These are phyloP conservation scores for Trametes cubensis DNA, from an alignment of 768 basidiomycete genomes.

Conservation along the genomic window DNA sequence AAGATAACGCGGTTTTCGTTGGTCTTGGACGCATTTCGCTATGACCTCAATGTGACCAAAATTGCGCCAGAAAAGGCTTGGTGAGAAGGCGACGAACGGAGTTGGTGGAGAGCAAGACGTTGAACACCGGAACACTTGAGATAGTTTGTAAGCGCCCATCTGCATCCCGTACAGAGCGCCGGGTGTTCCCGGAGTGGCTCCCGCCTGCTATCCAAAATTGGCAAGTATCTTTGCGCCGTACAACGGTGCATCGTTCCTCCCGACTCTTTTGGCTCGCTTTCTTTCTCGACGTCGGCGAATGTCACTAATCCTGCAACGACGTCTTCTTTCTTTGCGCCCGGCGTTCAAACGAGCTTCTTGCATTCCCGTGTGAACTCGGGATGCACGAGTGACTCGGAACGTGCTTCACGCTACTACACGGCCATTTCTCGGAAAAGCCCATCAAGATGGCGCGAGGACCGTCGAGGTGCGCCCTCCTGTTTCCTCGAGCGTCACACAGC, in stretches of 20 bases:
- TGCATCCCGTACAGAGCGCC: background rate
- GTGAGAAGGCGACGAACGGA: slow-evolving; percentile 3
- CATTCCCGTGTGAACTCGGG: no score
- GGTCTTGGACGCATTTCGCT: background rate
- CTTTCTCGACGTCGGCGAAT: no score
- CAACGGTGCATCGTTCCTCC: slow-evolving; percentile 2
- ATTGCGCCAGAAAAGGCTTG: background rate
- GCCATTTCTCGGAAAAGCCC: slow-evolving; percentile 2
- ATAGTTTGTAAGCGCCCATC: slow-evolving; percentile 1
- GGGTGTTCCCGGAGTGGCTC: slow-evolving; percentile 8
- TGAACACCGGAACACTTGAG: background rate
- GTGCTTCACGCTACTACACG: background rate
- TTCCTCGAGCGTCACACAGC: slow-evolving; percentile 8
- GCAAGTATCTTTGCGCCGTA: slow-evolving; percentile 12
- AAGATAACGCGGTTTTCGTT: background rate
- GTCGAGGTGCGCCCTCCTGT: background rate
- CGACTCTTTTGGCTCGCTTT: background rate
- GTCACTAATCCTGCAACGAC: no score
- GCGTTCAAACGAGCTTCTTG: background rate
- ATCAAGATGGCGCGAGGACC: slow-evolving; percentile 2
- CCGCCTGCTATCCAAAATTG: background rate
- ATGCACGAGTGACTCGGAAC: background rate
- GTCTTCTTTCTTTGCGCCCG: no score
- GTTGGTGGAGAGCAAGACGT: slow-evolving; percentile 2
- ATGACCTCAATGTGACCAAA: background rate